Evolutionary conservation across 176 grass and related monocot genomes (phyloP), one percentile per base, ranked within the genome.

Genomic region (Musa beccarii): DNA sequence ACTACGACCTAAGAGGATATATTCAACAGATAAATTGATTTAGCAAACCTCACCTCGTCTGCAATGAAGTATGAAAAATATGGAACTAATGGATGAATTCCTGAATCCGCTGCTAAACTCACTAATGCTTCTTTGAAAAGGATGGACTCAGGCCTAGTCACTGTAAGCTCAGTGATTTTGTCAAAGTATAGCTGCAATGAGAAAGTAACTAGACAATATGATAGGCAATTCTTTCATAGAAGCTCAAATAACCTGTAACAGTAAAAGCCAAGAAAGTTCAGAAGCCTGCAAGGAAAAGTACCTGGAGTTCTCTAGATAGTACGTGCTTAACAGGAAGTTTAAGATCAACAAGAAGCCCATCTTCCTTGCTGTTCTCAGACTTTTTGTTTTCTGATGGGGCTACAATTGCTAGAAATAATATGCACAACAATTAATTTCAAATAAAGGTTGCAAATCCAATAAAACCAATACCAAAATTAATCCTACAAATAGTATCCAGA

Each of bases 251-350:
- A 54, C 11, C 9, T 56, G 3, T 13, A 29, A 13, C 15, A 69
- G 2, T 19, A 55, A 69, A 69, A 28, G 9, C 50, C 26, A 53
- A 56, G 25, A 10, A 55, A 54, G 13, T 51, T 65, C 59, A 53
- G 17, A 54, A 16, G 57, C 8, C 43, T 19, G 21, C 20, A 16
- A 70, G 69, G 26, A 66, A 66, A 28, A 52, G 59, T 75, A 93
- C 94, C 84, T 93, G 88, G 12, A 98, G 75, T 79, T 93, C 94
- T 87, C 84, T 90, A 72, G 90, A 93, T 84, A 93, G 89, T 66
- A 98, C 83, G 80, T 98, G 94, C 76, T 98, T 98, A 82, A 98
- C 86, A 82, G 94, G 94, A 83, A 98, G 88, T 76, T 98, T 98
- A 74, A 98, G 63, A 55, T 91, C 90, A 71, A 91, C 82, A 19